phyloP scores from a whole-genome alignment of 352 stramenopile genomes.

The Phytophthora macrochlamydospora region DNA sequence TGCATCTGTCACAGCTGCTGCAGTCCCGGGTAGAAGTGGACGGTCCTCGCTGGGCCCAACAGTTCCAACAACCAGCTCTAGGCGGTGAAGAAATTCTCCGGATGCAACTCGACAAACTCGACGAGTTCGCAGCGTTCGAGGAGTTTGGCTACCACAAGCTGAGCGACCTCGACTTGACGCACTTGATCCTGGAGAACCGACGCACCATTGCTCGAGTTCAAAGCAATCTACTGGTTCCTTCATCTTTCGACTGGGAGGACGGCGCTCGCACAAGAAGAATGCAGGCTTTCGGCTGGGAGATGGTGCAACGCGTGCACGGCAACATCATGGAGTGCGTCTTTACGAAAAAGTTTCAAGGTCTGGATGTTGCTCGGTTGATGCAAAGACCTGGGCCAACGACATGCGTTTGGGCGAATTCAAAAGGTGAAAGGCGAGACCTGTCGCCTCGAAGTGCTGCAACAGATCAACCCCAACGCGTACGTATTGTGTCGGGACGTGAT shows the following conservation, averaged over 20 bases:
- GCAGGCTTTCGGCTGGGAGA: constrained; percentile 39
- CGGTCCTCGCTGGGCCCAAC: constrained; percentile 15
- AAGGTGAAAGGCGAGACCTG: constrained; percentile 44
- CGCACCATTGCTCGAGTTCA: constrained; percentile 28
- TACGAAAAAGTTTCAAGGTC: constrained; percentile 33
- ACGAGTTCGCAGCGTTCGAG: constrained; percentile 27
- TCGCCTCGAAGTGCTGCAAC: constrained; percentile 43
- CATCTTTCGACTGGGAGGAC: constrained; percentile 18
- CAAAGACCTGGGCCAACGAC: constrained; percentile 44
- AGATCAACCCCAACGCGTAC: constrained; percentile 35
- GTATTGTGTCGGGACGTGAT: constrained; percentile 42
- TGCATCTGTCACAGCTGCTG: constrained; percentile 32
- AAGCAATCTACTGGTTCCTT: constrained; percentile 20
- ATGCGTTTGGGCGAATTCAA: constrained; percentile 40
- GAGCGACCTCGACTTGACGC: constrained; percentile 26
- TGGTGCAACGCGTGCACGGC: constrained; percentile 30
- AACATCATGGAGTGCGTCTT: constrained; percentile 42
- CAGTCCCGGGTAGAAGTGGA: constrained; percentile 27
- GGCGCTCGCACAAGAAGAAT: constrained; percentile 18
- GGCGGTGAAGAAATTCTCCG: constrained; percentile 8
- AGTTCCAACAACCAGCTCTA: constrained; percentile 19
- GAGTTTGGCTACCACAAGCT: constrained; percentile 37
- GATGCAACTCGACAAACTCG: constrained; percentile 18
- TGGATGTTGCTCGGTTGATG: constrained; percentile 31
- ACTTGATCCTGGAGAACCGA: constrained; percentile 37